Base-by-base conservation (phyloP, 768 basidiomycete species). In the Macrolepiota albuminosa region DNA sequence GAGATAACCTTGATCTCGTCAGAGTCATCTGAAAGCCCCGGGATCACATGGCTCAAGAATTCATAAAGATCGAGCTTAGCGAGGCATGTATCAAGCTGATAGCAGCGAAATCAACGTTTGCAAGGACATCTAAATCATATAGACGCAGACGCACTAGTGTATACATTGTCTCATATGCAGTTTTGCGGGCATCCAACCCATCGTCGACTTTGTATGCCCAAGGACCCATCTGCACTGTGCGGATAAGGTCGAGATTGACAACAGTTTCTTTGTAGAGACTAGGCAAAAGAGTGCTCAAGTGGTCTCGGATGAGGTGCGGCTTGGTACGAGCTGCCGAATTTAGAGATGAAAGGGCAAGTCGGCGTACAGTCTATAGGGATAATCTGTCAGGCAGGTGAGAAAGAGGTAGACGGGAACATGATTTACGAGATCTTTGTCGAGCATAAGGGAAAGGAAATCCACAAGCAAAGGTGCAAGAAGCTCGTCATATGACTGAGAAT, bases 171-270 rank as follows among this genome's bases (percentile, higher is more conserved):
- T 99, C 97, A 73, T 92, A 98, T 2, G 97, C 96, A 0, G 93
- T 95, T 80, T 98, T 98, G 60, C 97, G 86, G 24, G 95, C 88
- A 63, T 98, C 96, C 43, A 98, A 80, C 51, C 97, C 97, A 64
- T 98, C 95, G 67, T 99, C 97, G 55, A 97, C 93, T 70, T 91
- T 94, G 75, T 96, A 93, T 31, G 89, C 91, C 94, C 94, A 97
- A 2, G 95, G 94, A 24, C 95, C 94, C 95, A 97, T 97, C 69
- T 94, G 92, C 13, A 97, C 94, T 1, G 90, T 92, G 34, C 91
- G 86, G 68, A 96, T 87, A 60, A 95, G 84, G 2, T 87, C 81
- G 2, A 83, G 80, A 63, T 92, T 93, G 69, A 95, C 75, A 40
- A 80, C 69, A 0, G 95, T 97, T 75, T 98, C 93, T 40, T 84